Evolutionary conservation across 192 early-diverging fungal species (phyloP), one percentile per base, ranked within the genome.

Genomic region (Dimargaris verticillata): DNA sequence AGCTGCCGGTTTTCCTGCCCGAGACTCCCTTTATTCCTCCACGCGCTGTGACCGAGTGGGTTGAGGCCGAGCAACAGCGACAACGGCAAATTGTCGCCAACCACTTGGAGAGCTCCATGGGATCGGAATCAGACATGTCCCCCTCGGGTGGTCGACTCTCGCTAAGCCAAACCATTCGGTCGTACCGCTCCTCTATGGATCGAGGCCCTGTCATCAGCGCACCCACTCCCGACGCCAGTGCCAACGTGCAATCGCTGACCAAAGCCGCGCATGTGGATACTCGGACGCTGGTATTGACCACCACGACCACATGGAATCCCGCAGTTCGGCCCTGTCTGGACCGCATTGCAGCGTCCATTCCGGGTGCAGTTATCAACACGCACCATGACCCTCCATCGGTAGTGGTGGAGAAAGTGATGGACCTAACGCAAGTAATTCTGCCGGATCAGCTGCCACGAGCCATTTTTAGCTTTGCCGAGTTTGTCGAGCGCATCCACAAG

Each of bases 401-500:
- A 15, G 28, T 15, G n/a, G 57, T 41, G 1, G 43, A 44, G 2
- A 41, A 43, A 17, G 43, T 59, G 4, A 15, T 59, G 0, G 57
- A 59, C 42, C 42, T 59, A 10, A n/a, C 4, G 5, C 38, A 43
- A 22, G n/a, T 20, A 13, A 22, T 59, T 6, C 22, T 59, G 57
- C 57, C 57, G 6, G 57, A 59, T n/a, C 57, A 59, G 43, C 57
- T 59, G 17, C 57, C 57, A 7, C 57, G 57, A 4, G 33, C 12
- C 38, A 59, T 59, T 15, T 59, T 59, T 59, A 59, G 42, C 42
- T 59, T 59, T 43, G 57, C 57, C 38, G 57, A 59, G n/a, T 59
- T 59, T n/a, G 41, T 59, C 6, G 57, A 59, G 43, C 57, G 57
- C 7, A 59, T 59, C 38, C 33, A 59, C 42, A 59, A 28, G n/a